Base-by-base conservation (phyloP, 345 rosid genomes). In the Euphorbia lathyris region DNA sequence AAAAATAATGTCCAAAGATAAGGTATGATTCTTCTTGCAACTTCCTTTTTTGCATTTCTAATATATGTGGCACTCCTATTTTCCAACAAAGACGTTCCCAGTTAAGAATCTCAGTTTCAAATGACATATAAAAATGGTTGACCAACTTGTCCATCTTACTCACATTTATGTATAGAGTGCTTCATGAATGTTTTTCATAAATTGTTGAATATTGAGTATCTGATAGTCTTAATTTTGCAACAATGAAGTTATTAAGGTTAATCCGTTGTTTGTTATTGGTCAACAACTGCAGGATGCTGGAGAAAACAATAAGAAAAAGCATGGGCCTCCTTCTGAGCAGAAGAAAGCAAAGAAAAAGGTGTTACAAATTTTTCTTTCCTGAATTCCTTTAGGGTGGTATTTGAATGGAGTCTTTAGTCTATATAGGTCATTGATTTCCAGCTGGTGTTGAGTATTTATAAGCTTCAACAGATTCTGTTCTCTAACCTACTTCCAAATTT, bases 321-420 rank as follows among this genome's bases (percentile, higher is more conserved):
- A 80, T 51, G 76, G 85, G 69, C 78, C 74, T 34, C 75, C 20
- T 29, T 79, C 89, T 7, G 70, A 84, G 70, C 81, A 86, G 65
- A 81, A 70, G 55, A 93, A 87, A 75, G 86, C 77, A 43, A 86
- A 80, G 86, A 87, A 85, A 81, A 89, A 80, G 93, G 95, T 94
- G n/a, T 68, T 47, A 1, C 43, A 42, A 63, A 29, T 53, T 22
- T n/a, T 38, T 45, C 67, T 30, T 36, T 27, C 36, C 19, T 0
- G 36, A 34, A 34, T 70, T 65, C 34, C 59, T 68, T n/a, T 30
- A 48, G 52, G 16, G 52, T 16, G 29, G 61, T 58, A 32, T 65
- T 71, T 32, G 42, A 27, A 25, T 64, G 45, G 25, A 20, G 36
- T 66, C 29, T 62, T 63, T 65, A 55, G 14, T 64, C 25, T 14